Evolutionary conservation across 768 basidiomycete species (phyloP).

Genomic region (Paxillus involutus): DNA sequence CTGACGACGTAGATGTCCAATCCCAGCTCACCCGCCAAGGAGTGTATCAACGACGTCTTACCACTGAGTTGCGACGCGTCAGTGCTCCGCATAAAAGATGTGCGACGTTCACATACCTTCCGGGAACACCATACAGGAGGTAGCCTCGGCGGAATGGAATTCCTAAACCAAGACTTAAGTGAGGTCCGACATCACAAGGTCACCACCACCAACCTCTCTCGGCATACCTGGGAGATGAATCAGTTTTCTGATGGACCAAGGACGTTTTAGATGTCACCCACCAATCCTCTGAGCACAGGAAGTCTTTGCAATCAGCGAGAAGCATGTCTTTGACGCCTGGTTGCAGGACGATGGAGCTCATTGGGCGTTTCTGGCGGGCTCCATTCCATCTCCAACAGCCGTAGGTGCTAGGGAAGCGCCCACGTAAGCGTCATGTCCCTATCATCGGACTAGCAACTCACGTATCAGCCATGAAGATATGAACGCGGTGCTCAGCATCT

Average conservation of each 20-base stretch:
- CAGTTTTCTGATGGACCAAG: constrained; percentile 17
- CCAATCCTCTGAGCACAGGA: constrained; percentile 83
- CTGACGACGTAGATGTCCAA: constrained; percentile 92
- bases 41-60: constrained; percentile 85
- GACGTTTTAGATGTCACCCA: constrained; percentile 39
- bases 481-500: constrained; percentile 87
- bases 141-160: constrained; percentile 90
- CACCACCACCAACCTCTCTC: constrained; percentile 65
- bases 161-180: constrained; percentile 41
- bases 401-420: constrained; percentile 49
- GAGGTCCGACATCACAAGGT: constrained; percentile 15
- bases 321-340: constrained; percentile 92
- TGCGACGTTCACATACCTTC: constrained; percentile 51
- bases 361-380: constrained; percentile 83
- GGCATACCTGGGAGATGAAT: constrained; percentile 65
- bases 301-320: constrained; percentile 82
- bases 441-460: constrained; percentile 41
- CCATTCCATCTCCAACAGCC: constrained; percentile 88
- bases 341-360: constrained; percentile 91
- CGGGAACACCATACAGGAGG: constrained; percentile 81
- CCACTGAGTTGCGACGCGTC: constrained; percentile 47
- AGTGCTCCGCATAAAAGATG: constrained; percentile 5
- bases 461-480: constrained; percentile 89
- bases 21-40: constrained; percentile 79
- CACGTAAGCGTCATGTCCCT: neutral